Base-by-base conservation (phyloP, 164 flowering plant genomes). In the grape (Vitis vinifera) region DNA sequence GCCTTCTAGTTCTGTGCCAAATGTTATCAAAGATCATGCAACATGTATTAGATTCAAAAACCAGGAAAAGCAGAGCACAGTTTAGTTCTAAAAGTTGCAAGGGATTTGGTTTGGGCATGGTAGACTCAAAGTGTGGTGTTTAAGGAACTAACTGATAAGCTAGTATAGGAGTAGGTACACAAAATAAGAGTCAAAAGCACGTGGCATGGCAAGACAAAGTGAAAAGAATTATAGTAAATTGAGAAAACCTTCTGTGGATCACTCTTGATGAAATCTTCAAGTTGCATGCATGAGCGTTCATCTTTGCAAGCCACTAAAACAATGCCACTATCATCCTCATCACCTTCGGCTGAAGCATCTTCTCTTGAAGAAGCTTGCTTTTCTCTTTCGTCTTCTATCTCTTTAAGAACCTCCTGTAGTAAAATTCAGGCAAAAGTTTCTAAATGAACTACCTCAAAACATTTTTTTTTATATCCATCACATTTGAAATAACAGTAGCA, bases 251-350 rank as follows among this genome's bases (percentile, higher is more conserved):
- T 88, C 15, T 83, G 82, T 13, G 93, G 73, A 70, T 88, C 83
- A 56, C 84, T 86, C 9, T 44, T 77, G 31, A 96, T 87, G 86
- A 82, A 92, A 71, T 91, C 98, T 82, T 96, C 93, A 68, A 96
- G 92, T 80, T 96, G 98, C 94, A 89, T 80, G 87, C 97, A 93
- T 13, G 99, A 88, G 61, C 84, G 81, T 75, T 96, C 99, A 84
- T 96, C 99, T 82, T 92, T 96, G 84, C 98, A 93, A 12, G 93
- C 95, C 15, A 96, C 92, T 65, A 96, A 78, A 63, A 96, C 89
- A 76, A 82, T 80, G 61, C 85, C 83, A 77, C 71, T 76, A 52
- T 77, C 80, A 75, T 66, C 78, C 19, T 74, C 87, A 13, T 62
- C 71, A 64, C 56, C 75, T 71, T 73, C 86, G 67, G 31, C 59